phyloP scores from a whole-genome alignment of 306 rosid species.

The Chamaecrista fasciculata region DNA sequence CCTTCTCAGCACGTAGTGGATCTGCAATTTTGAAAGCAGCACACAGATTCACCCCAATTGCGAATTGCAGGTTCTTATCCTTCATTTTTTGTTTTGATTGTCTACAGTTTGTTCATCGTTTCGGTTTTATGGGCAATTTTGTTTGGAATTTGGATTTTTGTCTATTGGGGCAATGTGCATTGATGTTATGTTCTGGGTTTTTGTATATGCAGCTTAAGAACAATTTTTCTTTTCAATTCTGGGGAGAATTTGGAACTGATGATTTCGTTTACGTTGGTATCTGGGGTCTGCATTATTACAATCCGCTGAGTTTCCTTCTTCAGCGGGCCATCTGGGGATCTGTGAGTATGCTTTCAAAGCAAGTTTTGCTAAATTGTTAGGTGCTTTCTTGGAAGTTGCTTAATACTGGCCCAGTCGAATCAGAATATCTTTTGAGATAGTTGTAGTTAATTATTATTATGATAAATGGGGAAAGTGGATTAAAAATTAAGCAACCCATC shows the following conservation, averaged over 20 bases:
- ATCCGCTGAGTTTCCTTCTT: neutral
- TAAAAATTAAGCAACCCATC: neutral
- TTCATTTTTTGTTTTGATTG: neutral
- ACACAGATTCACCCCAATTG: conserved; percentile 2
- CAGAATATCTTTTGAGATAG: neutral
- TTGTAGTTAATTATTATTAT: neutral
- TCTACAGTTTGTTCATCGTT: neutral
- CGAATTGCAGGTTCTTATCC: neutral
- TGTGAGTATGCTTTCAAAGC: neutral
- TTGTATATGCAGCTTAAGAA: neutral
- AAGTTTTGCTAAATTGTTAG: neutral
- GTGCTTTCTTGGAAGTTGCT: neutral
- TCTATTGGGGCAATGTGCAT: neutral
- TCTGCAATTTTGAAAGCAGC: conserved; percentile 10
- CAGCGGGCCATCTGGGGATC: neutral
- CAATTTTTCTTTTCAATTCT: neutral
- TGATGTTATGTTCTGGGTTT: neutral
- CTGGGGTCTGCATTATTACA: neutral
- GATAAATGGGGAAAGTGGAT: neutral
- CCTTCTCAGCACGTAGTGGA: neutral
- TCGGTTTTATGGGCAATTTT: neutral
- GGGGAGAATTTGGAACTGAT: neutral
- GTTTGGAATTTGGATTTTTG: neutral
- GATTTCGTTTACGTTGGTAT: neutral
- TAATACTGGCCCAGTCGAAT: neutral